phyloP scores from a whole-genome alignment of 257 asterid species.

The Nemophila menziesii region DNA sequence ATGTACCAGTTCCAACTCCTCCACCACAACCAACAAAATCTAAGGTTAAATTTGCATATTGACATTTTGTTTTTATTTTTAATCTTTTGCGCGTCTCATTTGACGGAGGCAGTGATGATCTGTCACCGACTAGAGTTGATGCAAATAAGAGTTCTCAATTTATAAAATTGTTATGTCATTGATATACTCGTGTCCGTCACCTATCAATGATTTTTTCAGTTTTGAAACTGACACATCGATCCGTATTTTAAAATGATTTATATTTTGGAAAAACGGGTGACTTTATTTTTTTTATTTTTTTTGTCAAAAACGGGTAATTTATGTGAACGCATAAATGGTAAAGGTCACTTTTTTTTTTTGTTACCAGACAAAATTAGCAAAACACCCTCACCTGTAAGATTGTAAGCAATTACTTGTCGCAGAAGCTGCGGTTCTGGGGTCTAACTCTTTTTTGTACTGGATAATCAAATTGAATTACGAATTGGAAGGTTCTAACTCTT shows the following conservation, averaged over 20 bases:
- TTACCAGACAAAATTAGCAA: too few species aligned
- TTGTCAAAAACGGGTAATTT: too few species aligned
- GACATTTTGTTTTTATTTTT: background rate
- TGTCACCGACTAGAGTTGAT: conserved; percentile 3
- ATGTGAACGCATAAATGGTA: too few species aligned
- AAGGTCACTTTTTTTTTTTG: too few species aligned
- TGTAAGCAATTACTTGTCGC: too few species aligned
- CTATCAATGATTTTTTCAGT: conserved; percentile 51
- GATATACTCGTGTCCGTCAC: conserved; percentile 5
- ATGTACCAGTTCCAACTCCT: conserved; percentile 1
- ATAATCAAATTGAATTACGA: background rate
- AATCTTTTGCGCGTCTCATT: conserved; percentile 7
- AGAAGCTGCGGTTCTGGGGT: too few species aligned
- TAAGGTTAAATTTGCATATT: conserved; percentile 52
- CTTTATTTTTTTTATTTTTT: too few species aligned
- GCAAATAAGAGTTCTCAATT: conserved; percentile 6
- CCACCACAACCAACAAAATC: conserved; percentile 36
- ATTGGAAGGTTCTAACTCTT: background rate
- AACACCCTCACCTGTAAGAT: too few species aligned
- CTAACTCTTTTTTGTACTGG: too few species aligned
- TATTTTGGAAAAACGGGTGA: too few species aligned
- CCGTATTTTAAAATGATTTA: too few species aligned
- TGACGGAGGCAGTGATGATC: conserved; percentile 13
- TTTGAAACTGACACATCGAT: conserved; percentile 28
- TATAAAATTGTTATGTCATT: conserved; percentile 29